A percentile compares a stretch with the other conserved stretches of the same genome.
These are phyloP conservation scores for Backusella tuberculispora DNA, from an alignment of 192 early-diverging fungal genomes.

Conservation along the genomic window DNA sequence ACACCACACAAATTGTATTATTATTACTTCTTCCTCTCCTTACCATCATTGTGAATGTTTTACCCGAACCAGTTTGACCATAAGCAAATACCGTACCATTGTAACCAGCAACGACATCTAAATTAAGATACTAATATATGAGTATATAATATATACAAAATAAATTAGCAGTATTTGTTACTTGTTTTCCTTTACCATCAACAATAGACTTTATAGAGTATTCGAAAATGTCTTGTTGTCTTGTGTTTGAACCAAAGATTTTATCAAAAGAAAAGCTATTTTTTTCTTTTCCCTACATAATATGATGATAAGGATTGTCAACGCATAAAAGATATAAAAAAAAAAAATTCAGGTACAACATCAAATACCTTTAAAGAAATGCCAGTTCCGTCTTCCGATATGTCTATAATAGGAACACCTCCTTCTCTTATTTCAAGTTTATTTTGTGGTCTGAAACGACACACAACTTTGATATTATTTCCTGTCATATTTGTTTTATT, in stretches of 20 bases:
- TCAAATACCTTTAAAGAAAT: constrained; percentile 53
- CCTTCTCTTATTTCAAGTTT: constrained; percentile 89
- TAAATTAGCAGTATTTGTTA: background rate
- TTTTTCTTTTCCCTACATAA: constrained; percentile 22
- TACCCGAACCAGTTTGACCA: constrained; percentile 98
- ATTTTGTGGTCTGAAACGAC: constrained; percentile 97
- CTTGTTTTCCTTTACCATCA: constrained; percentile 65
- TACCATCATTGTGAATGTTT: constrained; percentile 91
- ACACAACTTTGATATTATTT: constrained; percentile 96
- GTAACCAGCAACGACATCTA: constrained; percentile 69
- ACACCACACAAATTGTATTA: no score
- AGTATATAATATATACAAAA: no score
- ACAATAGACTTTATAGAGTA: constrained; percentile 93
- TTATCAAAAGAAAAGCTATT: constrained; percentile 89
- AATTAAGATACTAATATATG: no score
- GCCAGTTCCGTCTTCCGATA: constrained; percentile 75
- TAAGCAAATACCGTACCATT: constrained; percentile 99
- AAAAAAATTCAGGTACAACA: constrained; percentile 48
- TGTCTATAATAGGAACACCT: constrained; percentile 83
- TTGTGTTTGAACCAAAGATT: constrained; percentile 81
- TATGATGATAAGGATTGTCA: background rate
- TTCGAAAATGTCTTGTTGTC: constrained; percentile 86
- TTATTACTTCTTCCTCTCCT: background rate
- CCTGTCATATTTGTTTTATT: constrained; percentile 51
- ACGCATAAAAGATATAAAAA: background rate